Percentiles rank a stretch among this genome's conserved stretches.
Conservation (phyloP, 2,329 filamentous ascomycete species). For the Aspergillus arachidicola region DNA sequence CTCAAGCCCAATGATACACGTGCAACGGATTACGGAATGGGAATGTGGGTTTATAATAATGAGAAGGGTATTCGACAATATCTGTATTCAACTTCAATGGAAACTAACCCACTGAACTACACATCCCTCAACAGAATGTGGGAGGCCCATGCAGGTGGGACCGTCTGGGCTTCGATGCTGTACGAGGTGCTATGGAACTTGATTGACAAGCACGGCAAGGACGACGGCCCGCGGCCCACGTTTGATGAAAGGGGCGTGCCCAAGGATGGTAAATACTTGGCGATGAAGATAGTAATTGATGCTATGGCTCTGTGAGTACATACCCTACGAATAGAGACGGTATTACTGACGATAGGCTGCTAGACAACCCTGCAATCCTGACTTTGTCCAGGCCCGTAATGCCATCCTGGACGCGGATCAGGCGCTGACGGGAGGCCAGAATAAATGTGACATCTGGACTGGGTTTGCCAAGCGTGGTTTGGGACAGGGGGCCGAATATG, state of each 20-base stretch:
- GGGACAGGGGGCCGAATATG: neutral
- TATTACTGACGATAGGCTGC: neutral
- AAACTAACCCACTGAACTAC: conserved; percentile 14
- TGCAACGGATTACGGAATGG: conserved; percentile 11
- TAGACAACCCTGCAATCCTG: conserved; percentile 21
- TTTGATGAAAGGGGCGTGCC: conserved; percentile 2
- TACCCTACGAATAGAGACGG: neutral
- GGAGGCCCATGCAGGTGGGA: conserved; percentile 13
- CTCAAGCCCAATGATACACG: conserved; percentile 15
- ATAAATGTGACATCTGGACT: conserved; percentile 20
- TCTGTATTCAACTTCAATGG: conserved; percentile 15
- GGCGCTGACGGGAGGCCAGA: conserved; percentile 12
- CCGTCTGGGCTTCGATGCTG: conserved; percentile 17
- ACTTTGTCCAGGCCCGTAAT: conserved; percentile 17
- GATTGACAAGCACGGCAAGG: conserved; percentile 20
- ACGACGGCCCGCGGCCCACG: conserved; percentile 7
- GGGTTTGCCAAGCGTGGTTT: conserved; percentile 19
- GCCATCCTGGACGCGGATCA: conserved; percentile 20
- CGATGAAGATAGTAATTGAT: conserved; percentile 20
- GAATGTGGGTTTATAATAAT: conserved; percentile 10
- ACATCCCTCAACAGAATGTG: conserved; percentile 9
- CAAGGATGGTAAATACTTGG: conserved; percentile 18
- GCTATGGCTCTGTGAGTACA: conserved; percentile 19
- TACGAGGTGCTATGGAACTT: conserved; percentile 21
- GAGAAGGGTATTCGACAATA: conserved; percentile 11